Evolutionary conservation across 2,329 filamentous ascomycete genomes (phyloP), one percentile per base, ranked within the genome.

Genomic region (Ophiocordyceps sinensis): DNA sequence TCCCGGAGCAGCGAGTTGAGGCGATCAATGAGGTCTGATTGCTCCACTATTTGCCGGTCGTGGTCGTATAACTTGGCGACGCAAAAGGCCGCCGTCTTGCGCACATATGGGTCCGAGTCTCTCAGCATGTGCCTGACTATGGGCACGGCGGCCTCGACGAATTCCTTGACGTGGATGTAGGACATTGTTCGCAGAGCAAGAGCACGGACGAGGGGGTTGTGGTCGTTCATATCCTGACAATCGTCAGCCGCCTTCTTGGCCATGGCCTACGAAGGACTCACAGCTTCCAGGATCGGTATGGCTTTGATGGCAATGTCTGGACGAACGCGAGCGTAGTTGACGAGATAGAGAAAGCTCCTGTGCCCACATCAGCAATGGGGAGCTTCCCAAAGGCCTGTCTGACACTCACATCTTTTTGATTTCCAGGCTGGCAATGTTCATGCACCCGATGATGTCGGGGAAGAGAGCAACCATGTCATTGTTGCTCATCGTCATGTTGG

Each of bases 401-500:
- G 19, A 14, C 35, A 59, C 76, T 51, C 68, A 95, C 91, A 98
- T 98, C 73, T 98, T 98, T 75, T 98, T 98, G 65, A 98, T 95
- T 65, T 98, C 91, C 60, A 98, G 67, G 54, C 84, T 94, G 40
- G 81, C 82, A 47, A 98, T 85, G 52, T 85, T 79, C 91, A 98
- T 98, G 70, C 89, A 96, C 47, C 72, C 79, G 52, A 98, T 85
- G 45, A 98, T 83, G 58, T 98, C 91, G 15, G 89, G 87, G 53
- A 98, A 98, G 40, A 98, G 70, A 32, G 86, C 87, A 42, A 96
- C 83, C 91, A 98, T 98, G 63, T 98, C 91, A 58, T 96, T 98
- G 67, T 98, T 98, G 75, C 89, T 96, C 91, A 98, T 98, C 49
- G 91, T 98, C 91, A 98, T 98, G 61, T 98, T 98, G 60, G 91